Base-by-base conservation (phyloP, 2,329 filamentous ascomycete genomes). In the Delphinella strobiligena region DNA sequence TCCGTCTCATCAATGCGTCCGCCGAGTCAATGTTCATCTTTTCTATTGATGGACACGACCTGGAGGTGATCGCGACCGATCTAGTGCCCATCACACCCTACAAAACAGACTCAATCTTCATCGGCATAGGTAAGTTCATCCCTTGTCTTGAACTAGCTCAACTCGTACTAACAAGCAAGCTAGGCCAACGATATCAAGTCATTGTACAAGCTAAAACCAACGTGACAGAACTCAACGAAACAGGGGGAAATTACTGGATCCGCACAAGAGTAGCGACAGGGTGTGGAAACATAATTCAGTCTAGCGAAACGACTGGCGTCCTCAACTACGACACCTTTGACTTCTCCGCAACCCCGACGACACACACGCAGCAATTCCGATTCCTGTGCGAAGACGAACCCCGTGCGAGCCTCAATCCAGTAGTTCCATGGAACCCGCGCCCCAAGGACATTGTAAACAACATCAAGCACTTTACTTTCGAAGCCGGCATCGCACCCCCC, bases 21-120 rank as follows among this genome's bases (percentile, higher is more conserved):
- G 59, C 61, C 12, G 51, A 63, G 29, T 58, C 60, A 0, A 60
- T 55, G 16, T 64, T 58, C 48, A 60, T 59, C 37, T 66, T 67
- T 48, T 56, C 54, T 32, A 60, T 66, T 31, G 62, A 64, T 38
- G 53, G 53, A 5, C 61, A 64, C 45, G 48, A 51, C n/a, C 47
- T 62, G 31, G 54, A 53, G n/a, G 60, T 64, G 24, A 60, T 64
- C 17, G 49, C 56, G 16, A 54, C 48, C 31, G 59, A 63, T 40
- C 60, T 61, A 30, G 54, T 54, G 2, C 50, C 58, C 1, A 59
- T 62, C 42, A 37, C 45, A 10, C 54, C 61, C 1, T 64, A 62
- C 45, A 49, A 51, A 30, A 62, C 57, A 2, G 44, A 55, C 32
- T 49, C 57, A 14, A 38, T 61, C 24, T 54, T 52, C 43, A 52